Conservation (phyloP, 1,139 yeast species). For the Nematodospora anomalae region DNA sequence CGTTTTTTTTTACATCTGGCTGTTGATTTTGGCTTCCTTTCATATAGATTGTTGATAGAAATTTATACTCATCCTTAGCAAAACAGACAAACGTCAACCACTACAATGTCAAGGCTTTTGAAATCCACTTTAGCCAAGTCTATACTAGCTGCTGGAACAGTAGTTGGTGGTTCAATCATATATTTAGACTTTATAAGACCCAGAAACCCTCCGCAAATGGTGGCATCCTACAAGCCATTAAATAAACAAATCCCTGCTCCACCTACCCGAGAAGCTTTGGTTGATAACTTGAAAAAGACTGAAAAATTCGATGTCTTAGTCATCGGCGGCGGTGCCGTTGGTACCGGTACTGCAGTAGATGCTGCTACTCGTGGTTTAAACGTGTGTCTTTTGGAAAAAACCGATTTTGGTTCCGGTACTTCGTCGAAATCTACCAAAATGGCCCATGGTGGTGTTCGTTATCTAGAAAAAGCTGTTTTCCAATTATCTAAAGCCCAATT, state of each 20-base stretch:
- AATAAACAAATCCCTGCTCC: slow-evolving; percentile 36
- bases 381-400: slow-evolving; percentile 82
- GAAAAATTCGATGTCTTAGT: slow-evolving; percentile 74
- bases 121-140: slow-evolving; percentile 27
- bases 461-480: slow-evolving; percentile 92
- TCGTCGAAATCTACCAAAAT: slow-evolving; percentile 94
- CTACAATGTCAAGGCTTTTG: slow-evolving; percentile 19
- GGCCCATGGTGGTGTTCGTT: slow-evolving; percentile 97
- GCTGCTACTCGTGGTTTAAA: slow-evolving; percentile 89
- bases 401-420: slow-evolving; percentile 90
- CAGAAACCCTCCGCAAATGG: slow-evolving; percentile 34
- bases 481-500: slow-evolving; percentile 87
- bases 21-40: no score
- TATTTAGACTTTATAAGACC: slow-evolving; percentile 45
- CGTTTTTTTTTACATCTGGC: no score
- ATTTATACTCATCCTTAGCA: no score
- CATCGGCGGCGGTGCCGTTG: slow-evolving; percentile 96
- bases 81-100: no score
- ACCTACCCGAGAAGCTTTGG: slow-evolving; percentile 36
- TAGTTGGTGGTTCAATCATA: slow-evolving; percentile 38
- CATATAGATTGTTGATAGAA: no score
- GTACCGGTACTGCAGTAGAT: slow-evolving; percentile 91
- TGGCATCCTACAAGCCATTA: slow-evolving; percentile 38
- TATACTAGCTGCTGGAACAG: slow-evolving; percentile 35
- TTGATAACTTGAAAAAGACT: slow-evolving; percentile 33